Base-by-base conservation (phyloP, 106 monocot genomes). In the Xerophyta viscosa region DNA sequence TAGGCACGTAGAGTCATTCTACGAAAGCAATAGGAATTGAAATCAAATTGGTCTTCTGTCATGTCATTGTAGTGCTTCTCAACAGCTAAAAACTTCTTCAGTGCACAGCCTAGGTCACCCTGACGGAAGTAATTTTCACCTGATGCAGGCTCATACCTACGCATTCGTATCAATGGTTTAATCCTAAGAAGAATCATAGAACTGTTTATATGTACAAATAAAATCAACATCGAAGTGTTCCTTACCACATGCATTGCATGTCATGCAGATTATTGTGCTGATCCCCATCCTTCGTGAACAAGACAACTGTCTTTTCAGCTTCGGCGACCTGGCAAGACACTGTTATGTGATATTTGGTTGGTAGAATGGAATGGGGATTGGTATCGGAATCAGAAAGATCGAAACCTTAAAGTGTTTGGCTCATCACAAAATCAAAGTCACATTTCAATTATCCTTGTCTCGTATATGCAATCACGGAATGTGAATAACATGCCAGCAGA, bases 241-340 rank as follows among this genome's bases (percentile, higher is more conserved):
- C 67, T 48, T 41, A 94, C 96, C 96, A 96, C 78, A 96, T 96
- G 85, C 96, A 89, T 50, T 96, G 96, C 96, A 96, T 96, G 63
- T 96, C 96, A 77, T 89, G 85, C 26, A 96, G 83, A 64, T 89
- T 96, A 62, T 89, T 96, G 56, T 89, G 96, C 56, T 96, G 96
- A 48, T 96, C 96, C 1, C 96, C 96, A 78, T 96, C 96, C 67
- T 96, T 96, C 1, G 96, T 96, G 63, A 96, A 96, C 66, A 96
- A 71, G 17, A 79, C 96, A 65, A 73, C 96, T 31, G 96, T 96
- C 68, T 85, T 96, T 58, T 96, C 96, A 22, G 89, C 89, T 46
- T 60, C 49, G 6, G 50, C 81, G 61, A 96, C 89, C 96, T 96
- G n/a, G n/a, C n/a, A n/a, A n/a, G n/a, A n/a, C n/a, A n/a, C n/a